Evolutionary conservation across 2,329 filamentous ascomycete species (phyloP).

Genomic region (Cordyceps javanica): DNA sequence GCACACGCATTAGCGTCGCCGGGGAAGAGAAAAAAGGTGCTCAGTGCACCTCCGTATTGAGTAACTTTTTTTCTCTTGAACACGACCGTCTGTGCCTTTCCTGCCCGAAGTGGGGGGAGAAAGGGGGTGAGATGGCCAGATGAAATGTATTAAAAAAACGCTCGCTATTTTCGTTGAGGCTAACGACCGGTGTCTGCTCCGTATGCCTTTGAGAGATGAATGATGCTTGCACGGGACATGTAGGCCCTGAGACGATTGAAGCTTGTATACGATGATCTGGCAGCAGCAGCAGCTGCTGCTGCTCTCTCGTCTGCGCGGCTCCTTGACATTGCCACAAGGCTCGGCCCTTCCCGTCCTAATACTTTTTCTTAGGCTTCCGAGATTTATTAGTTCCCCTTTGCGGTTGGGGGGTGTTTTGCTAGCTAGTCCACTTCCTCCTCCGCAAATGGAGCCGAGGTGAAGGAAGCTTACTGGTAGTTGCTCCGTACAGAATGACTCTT

Average conservation of each 20-base stretch:
- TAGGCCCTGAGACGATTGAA: too few species aligned
- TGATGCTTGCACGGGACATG: too few species aligned
- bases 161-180: too few species aligned
- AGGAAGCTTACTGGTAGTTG: not conserved
- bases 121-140: too few species aligned
- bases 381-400: not conserved
- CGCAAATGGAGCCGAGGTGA: too few species aligned
- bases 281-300: not conserved
- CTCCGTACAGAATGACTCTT: too few species aligned
- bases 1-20: not conserved
- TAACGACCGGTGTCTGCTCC: too few species aligned
- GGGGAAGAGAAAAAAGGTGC: not conserved
- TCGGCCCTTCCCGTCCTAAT: slow-evolving; percentile 9
- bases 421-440: not conserved
- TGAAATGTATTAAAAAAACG: too few species aligned
- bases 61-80: not conserved
- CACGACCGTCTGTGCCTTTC: not conserved
- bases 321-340: not conserved
- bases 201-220: too few species aligned
- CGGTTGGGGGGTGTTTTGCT: not conserved
- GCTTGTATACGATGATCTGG: too few species aligned
- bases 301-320: not conserved
- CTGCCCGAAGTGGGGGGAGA: not conserved
- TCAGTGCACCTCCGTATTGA: too few species aligned
- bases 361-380: not conserved